Base-by-base conservation (phyloP, 768 basidiomycete genomes). In the Naganishia kalamii region DNA sequence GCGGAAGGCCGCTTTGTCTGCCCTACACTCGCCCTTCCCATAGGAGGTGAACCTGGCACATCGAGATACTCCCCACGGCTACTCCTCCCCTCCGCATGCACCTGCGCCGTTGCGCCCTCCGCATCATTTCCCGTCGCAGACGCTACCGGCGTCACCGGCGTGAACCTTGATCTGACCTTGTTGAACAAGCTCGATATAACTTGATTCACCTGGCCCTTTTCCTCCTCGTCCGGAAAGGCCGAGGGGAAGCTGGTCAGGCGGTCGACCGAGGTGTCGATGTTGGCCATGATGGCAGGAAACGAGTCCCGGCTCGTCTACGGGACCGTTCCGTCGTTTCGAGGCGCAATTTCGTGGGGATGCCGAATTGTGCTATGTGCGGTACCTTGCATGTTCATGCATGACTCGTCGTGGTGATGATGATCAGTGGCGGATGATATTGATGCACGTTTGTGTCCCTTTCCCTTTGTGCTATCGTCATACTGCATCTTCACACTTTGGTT, bases 161-260 rank as follows among this genome's bases (percentile, higher is more conserved):
- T 81, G 21, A 91, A 82, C 6, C 88, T 87, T 71, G 83, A 90
- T 81, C 87, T 90, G 82, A 92, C 84, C 68, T 86, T 85, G 33
- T 86, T 89, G 62, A 92, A 83, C 29, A 92, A 80, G 23, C 88
- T 88, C 0, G 88, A 85, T 65, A 92, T 87, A 62, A 92, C 81
- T 7, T 88, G 86, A 75, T 90, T 90, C 17, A 88, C 90, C 8
- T 89, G 87, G 71, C 89, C 87, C 69, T 91, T 90, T 74, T 89
- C 85, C 77, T 92, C 90, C 74, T 92, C 90, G 75, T 92, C 91
- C 74, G 90, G 89, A n/a, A 88, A 85, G 80, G 91, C 92, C 6
- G 89, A 89, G 75, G 92, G 92, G 82, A 88, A 90, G 54, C 88
- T 88, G 30, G 91, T 92, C 63, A 92, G 79, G 29, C 60, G 54